phyloP scores from a whole-genome alignment of 345 rosid species.

The Citrus australasica region DNA sequence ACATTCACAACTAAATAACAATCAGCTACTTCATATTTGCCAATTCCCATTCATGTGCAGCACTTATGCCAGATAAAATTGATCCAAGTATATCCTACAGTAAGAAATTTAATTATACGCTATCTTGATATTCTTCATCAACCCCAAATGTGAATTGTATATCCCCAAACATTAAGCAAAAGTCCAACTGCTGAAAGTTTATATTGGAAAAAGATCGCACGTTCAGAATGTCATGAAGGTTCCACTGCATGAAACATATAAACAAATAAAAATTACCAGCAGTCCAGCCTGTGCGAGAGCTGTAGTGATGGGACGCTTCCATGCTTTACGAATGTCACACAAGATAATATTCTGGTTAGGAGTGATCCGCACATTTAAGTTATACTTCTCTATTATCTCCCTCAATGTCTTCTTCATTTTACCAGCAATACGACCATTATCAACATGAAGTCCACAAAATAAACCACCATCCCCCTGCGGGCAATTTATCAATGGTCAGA shows the following conservation, averaged over 20 bases:
- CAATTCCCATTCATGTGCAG: not conserved
- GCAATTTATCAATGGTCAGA: constrained; percentile 1
- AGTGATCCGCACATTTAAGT: constrained; percentile 75
- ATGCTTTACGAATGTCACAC: constrained; percentile 73
- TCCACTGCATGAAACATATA: not conserved
- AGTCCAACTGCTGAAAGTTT: not conserved
- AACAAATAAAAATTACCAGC: constrained; percentile 39
- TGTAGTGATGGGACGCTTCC: constrained; percentile 82
- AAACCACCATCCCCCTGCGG: constrained; percentile 78
- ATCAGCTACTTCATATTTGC: not conserved
- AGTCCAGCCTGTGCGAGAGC: constrained; percentile 92
- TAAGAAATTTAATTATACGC: not conserved
- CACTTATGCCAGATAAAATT: not conserved
- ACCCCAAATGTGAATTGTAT: not conserved
- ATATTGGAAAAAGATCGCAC: not conserved
- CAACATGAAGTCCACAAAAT: constrained; percentile 91
- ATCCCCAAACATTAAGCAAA: not conserved
- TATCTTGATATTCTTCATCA: not conserved
- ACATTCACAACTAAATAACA: not conserved
- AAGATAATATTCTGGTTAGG: constrained; percentile 89
- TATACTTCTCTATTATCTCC: constrained; percentile 91
- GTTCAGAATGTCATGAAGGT: not conserved
- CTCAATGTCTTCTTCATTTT: constrained; percentile 86
- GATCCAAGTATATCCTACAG: not conserved
- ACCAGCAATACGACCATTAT: constrained; percentile 88